Base-by-base conservation (phyloP, 805 yeast genomes). In the Teunomyces stri region DNA sequence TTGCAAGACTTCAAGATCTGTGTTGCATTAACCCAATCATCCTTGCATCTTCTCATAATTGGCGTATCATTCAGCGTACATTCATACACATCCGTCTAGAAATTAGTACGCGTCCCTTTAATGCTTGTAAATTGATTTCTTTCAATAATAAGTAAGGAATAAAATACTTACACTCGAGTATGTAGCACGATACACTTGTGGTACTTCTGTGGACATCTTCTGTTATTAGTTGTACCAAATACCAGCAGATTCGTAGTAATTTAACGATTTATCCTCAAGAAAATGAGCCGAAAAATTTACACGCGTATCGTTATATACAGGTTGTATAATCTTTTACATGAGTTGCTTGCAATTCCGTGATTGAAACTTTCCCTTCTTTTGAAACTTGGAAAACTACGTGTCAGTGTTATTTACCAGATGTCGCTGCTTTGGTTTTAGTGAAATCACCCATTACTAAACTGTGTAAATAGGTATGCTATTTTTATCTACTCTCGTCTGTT, bases 21-120 rank as follows among this genome's bases (percentile, higher is more conserved):
- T 21, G 98, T 92, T 10, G 98, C 98, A 67, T 92, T 92, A 50
- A 94, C 89, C 98, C 98, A 94, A 56, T 91, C 87, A 64, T 94
- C 99, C 43, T 79, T 75, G 51, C 88, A 84, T 48, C 98, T 76
- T 57, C 98, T 80, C 98, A 94, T 94, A 12, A 87, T 82, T 22
- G 91, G 87, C 15, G 85, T 82, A 30, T 84, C 81, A 43, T 82
- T 78, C 54, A 79, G 79, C 21, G 79, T 68, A 57, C 84, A 75
- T 70, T 92, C 87, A 70, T 87, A 95, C 51, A 91, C 92, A 61
- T 72, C 78, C 36, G 73, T 71, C 78, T 72, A 38, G 22, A 25
- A 22, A 44, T 35, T 44, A 30, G 45, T 46, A 30, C 18, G 41
- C 47, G 49, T 45, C 35, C 31, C 39, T 31, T n/a, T 10, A 15